Conservation (phyloP, 345 rosid genomes). For the Rhodomyrtus tomentosa region DNA sequence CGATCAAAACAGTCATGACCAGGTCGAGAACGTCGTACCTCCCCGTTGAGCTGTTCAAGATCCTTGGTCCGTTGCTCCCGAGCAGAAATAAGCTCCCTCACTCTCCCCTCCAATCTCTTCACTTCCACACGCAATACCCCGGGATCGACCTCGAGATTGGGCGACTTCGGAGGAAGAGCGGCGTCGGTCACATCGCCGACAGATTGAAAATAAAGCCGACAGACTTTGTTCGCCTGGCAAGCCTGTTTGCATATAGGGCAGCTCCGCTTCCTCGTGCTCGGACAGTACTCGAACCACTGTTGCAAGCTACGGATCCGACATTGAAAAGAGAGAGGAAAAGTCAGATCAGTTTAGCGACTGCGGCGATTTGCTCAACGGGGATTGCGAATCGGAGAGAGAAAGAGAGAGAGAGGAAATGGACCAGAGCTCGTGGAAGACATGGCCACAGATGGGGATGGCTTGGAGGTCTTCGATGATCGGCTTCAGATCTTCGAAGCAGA, state of each 20-base stretch:
- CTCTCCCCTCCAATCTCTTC: constrained; percentile 48
- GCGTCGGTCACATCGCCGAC: constrained; percentile 42
- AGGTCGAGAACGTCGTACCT: constrained; percentile 23
- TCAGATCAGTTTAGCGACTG: background rate
- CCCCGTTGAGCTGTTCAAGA: constrained; percentile 29
- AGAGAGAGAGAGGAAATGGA: background rate
- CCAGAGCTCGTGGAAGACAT: constrained; percentile 96
- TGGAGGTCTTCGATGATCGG: constrained; percentile 81
- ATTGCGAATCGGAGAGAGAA: background rate
- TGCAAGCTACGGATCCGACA: constrained; percentile 53
- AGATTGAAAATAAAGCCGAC: constrained; percentile 81
- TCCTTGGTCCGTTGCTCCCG: constrained; percentile 44
- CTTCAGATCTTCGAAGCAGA: constrained; percentile 91
- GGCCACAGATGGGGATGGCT: constrained; percentile 78
- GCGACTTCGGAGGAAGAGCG: constrained; percentile 11
- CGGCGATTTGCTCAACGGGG: background rate
- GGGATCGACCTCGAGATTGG: constrained; percentile 33
- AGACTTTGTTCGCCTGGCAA: constrained; percentile 32
- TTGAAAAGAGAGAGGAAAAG: background rate
- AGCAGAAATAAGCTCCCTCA: constrained; percentile 29
- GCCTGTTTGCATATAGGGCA: constrained; percentile 90
- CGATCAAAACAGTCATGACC: background rate
- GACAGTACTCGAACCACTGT: constrained; percentile 95
- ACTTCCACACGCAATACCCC: constrained; percentile 43
- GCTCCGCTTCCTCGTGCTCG: constrained; percentile 44